Evolutionary conservation across 805 yeast species (phyloP), one percentile per base, ranked within the genome.

Genomic region (Torulaspora indica): DNA sequence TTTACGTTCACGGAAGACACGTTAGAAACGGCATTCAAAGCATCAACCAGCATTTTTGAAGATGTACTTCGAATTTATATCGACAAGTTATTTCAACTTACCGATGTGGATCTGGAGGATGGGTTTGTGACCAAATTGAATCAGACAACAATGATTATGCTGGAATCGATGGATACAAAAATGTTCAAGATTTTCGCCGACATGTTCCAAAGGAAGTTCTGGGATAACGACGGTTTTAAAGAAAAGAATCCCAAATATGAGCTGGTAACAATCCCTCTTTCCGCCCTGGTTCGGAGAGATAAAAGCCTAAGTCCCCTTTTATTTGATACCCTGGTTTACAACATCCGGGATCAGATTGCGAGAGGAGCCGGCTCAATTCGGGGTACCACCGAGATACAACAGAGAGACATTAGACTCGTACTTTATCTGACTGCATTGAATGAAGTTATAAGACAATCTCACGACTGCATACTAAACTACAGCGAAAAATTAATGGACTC

Each of bases 311-410:
- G 67, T 13, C 17, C 18, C 4, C 43, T 43, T n/a, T 51, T 67
- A 9, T 63, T 68, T 42, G 39, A 50, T 1, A 48, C 45, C 8
- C 42, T 70, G 20, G 49, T 58, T n/a, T 48, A 69, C 4, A 74
- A 74, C 41, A 79, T 90, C 20, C 68, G 71, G 29, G 78, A 74
- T 27, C 95, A 91, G 57, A 71, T 91, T 15, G 68, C 68, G 8
- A 86, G 81, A 51, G 85, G 90, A 51, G 97, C 97, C 0, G 98
- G 97, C 3, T 65, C 76, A 1, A 69, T 81, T 0, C 75, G 96
- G 60, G 78, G 72, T 4, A 78, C 82, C 0, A 69, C 75, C 5
- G 90, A 84, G 24, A 71, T 84, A 20, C 71, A 80, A 22, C 85
- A 85, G n/a, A 74, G 89, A 33, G 98, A 93, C 63, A 82, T 82